Conservation (phyloP, 305 asterid species). For the Caryopteris hybrid region DNA sequence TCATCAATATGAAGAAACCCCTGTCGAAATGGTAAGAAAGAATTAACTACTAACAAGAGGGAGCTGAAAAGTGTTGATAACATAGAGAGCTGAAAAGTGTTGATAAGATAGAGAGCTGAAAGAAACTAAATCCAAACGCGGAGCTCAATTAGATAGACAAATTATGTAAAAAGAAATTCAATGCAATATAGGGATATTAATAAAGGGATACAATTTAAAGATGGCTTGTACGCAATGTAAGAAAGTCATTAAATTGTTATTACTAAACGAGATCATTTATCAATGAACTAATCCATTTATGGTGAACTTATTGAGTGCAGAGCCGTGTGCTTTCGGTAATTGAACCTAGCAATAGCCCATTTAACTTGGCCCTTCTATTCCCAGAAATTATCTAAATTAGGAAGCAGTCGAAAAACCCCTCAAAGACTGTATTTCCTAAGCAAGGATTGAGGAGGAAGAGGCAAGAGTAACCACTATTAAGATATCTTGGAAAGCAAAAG, state of each 20-base stretch:
- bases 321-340: slow-evolving; percentile 1
- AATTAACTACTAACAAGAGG: not conserved
- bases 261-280: not conserved
- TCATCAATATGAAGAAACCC: slow-evolving; percentile 96
- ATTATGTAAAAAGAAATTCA: not conserved
- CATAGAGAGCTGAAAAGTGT: too few species aligned
- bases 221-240: not conserved
- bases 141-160: not conserved
- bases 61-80: too few species aligned
- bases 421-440: not conserved
- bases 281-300: not conserved
- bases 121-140: not conserved
- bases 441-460: not conserved
- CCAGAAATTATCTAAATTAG: not conserved
- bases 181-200: not conserved
- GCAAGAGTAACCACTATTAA: not conserved
- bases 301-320: not conserved
- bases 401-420: not conserved
- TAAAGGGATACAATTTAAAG: not conserved
- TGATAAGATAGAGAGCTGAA: not conserved
- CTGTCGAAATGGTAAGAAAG: slow-evolving; percentile 36
- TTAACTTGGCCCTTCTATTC: not conserved
- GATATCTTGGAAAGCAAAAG: not conserved
- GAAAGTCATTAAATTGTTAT: not conserved
- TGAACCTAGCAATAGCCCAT: not conserved